Evolutionary conservation across 257 asterid genomes (phyloP).

Genomic region (Vinca minor): DNA sequence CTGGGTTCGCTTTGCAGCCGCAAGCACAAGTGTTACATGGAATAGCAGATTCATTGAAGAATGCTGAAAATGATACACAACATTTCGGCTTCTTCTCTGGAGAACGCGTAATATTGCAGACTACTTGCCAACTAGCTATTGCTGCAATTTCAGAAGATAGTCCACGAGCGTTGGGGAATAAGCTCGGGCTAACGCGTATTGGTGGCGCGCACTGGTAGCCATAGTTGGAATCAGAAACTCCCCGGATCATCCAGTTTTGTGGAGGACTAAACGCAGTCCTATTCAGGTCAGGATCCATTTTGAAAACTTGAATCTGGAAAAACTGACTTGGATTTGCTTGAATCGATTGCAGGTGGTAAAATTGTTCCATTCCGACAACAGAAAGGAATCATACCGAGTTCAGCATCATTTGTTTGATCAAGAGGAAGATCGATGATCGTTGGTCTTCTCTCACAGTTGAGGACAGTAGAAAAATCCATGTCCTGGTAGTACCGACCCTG

Average conservation of each 20-base stretch:
- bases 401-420: slow-evolving; percentile 40
- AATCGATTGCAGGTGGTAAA: slow-evolving; percentile 46
- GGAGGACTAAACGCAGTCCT: slow-evolving; percentile 48
- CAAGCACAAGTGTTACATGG: slow-evolving; percentile 80
- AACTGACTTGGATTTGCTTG: slow-evolving; percentile 35
- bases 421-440: slow-evolving; percentile 58
- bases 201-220: slow-evolving; percentile 53
- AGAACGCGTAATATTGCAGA: slow-evolving; percentile 28
- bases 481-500: slow-evolving; percentile 35
- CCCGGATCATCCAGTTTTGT: slow-evolving; percentile 45
- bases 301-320: slow-evolving; percentile 57
- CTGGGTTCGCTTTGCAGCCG: slow-evolving; percentile 33
- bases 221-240: slow-evolving; percentile 28
- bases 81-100: slow-evolving; percentile 34
- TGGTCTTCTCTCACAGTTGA: slow-evolving; percentile 45
- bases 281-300: slow-evolving; percentile 63
- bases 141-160: slow-evolving; percentile 37
- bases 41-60: slow-evolving; percentile 48
- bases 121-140: too few species aligned
- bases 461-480: slow-evolving; percentile 41
- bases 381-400: slow-evolving; percentile 46
- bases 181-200: slow-evolving; percentile 34
- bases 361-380: slow-evolving; percentile 66
- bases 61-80: slow-evolving; percentile 62
- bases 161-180: slow-evolving; percentile 44